Base-by-base conservation (phyloP, 495 filamentous ascomycete species). In the Xylona heveae region DNA sequence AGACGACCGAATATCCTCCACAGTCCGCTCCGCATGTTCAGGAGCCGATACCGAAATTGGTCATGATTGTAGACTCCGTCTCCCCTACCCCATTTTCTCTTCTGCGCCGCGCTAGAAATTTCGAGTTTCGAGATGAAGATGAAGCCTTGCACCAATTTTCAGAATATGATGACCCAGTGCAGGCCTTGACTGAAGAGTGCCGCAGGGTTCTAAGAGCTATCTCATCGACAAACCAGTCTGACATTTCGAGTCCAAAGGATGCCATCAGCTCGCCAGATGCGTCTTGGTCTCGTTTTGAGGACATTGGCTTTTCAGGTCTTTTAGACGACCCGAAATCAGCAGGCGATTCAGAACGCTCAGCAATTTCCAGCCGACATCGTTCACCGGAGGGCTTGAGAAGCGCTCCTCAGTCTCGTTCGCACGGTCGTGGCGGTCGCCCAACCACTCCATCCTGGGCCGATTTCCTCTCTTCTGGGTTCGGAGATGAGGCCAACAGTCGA, bases 381-480 rank as follows among this genome's bases (percentile, higher is more conserved):
- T 14, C 15, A 19, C 20, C 33, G 6, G 50, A 52, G 23, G 57
- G 61, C 1, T 39, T 84, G 29, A 57, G 65, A 30, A 64, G 64
- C 14, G 64, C 64, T 5, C 70, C 80, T 3, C 62, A 66, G 7
- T 79, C 78, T 6, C 60, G 55, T 23, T 56, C 45, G 24, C 61
- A 62, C 23, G 71, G 77, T 36, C 47, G 78, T 36, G 82, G 71
- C 12, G n/a, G n/a, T n/a, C 66, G 88, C 25, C 90, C 88, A 3
- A 94, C 83, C 0, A 97, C 88, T 2, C 88, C 88, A 6, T 95
- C 88, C 1, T 94, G 84, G 84, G 83, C 84, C 6, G 88, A 97
- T 46, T 97, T 97, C 50, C 62, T 97, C 41, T 90, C 78, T 2
- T 82, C 79, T 27, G 88, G 88, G 0, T 97, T 97, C 41, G 62